phyloP scores from a whole-genome alignment of 2,329 filamentous ascomycete genomes.

The Byssoonygena ceratinophila region DNA sequence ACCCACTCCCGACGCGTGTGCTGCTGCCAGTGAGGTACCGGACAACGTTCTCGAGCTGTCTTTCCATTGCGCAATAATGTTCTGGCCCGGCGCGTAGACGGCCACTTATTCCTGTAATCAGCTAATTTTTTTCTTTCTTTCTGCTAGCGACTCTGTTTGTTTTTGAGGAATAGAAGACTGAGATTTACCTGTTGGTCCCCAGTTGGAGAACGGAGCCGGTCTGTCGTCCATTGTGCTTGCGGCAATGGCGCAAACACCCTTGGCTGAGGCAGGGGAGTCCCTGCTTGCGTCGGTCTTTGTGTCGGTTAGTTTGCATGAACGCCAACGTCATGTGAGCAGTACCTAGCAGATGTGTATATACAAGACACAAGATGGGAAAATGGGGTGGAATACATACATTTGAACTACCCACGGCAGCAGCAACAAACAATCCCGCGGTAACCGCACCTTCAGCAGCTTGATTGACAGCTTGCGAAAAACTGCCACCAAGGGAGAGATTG shows the following conservation, averaged over 20 bases:
- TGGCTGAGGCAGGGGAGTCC: constrained; percentile 32
- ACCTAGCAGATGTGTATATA: background rate
- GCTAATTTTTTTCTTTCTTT: background rate
- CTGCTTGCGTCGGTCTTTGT: constrained; percentile 22
- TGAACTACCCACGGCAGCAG: constrained; percentile 35
- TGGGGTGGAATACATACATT: constrained; percentile 15
- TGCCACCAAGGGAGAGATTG: constrained; percentile 31
- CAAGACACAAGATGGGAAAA: background rate
- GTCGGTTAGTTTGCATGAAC: too few relatives aligned
- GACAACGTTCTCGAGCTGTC: constrained; percentile 30
- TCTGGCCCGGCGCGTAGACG: constrained; percentile 47
- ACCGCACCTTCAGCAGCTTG: constrained; percentile 29
- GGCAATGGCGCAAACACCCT: constrained; percentile 33
- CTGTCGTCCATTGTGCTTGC: constrained; percentile 27
- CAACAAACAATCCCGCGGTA: constrained; percentile 30
- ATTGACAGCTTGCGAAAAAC: constrained; percentile 30
- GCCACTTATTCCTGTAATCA: constrained; percentile 31
- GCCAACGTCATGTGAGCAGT: too few relatives aligned
- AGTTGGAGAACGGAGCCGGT: constrained; percentile 35
- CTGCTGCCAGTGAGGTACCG: constrained; percentile 30
- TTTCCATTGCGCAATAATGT: constrained; percentile 39
- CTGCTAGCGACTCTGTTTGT: background rate
- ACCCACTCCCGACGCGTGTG: constrained; percentile 44
- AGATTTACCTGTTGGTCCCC: constrained; percentile 27
- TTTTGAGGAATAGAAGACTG: background rate